Evolutionary conservation across 108 stramenopile genomes (phyloP).

Genomic region (Fistulifera solaris): DNA sequence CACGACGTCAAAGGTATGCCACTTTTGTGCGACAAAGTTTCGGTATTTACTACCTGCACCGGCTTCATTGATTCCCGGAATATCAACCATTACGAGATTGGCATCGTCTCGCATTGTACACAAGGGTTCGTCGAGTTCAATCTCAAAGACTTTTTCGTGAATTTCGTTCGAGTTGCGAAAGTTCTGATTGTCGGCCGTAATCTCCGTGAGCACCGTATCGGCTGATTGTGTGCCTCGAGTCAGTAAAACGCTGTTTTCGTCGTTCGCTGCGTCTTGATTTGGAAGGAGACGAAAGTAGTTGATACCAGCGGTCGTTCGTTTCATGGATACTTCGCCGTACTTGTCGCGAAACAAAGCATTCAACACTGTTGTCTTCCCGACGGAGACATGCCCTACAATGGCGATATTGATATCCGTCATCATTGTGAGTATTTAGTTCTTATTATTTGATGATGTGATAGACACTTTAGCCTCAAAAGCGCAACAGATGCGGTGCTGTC

Average conservation of each 20-base stretch:
- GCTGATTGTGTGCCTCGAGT: constrained; percentile 5
- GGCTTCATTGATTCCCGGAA: constrained; percentile 21
- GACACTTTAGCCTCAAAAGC: no score
- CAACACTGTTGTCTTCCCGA: no score
- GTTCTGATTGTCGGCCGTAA: constrained; percentile 12
- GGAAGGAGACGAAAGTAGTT: constrained; percentile 10
- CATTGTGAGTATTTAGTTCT: no score
- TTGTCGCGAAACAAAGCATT: no score
- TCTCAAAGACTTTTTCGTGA: constrained; percentile 21
- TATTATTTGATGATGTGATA: no score
- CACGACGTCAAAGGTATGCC: constrained; percentile 17
- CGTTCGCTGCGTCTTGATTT: not conserved
- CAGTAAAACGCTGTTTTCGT: no score
- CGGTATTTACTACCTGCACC: constrained; percentile 13
- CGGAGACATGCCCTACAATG: no score
- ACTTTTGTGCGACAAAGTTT: constrained; percentile 14
- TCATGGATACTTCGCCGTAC: constrained; percentile 21
- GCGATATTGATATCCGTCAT: no score
- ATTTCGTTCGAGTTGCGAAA: constrained; percentile 17
- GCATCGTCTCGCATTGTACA: constrained; percentile 12
- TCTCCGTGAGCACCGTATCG: constrained; percentile 9
- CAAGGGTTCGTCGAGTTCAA: constrained; percentile 13
- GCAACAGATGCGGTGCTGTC: no score
- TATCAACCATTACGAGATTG: constrained; percentile 17
- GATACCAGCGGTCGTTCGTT: constrained; percentile 24